phyloP scores from a whole-genome alignment of 163 green algal genomes.

The Trebouxiophyceae sp. region DNA sequence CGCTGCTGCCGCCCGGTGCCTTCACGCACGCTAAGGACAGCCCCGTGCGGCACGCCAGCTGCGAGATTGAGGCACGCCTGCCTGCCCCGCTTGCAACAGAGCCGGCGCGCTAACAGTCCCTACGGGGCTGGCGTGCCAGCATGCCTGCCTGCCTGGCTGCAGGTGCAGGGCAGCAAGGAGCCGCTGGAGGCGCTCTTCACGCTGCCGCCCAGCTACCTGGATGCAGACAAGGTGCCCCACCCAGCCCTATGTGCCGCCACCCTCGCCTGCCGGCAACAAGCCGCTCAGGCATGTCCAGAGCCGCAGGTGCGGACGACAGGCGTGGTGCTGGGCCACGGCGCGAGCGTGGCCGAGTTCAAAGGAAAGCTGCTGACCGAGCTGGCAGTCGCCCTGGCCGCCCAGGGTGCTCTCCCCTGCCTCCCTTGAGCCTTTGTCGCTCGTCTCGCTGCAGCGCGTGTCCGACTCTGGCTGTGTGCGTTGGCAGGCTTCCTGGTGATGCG shows the following conservation, averaged over 20 bases:
- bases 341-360: conserved; percentile 38
- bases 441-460: too few species aligned
- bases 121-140: neutral
- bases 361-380: conserved; percentile 44
- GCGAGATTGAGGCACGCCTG: conserved; percentile 45
- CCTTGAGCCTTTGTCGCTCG: too few species aligned
- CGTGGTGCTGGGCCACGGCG: conserved; percentile 45
- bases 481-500: conserved; percentile 43
- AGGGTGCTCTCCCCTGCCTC: conserved; percentile 19
- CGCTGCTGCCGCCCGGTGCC: conserved; percentile 29
- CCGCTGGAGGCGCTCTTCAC: conserved; percentile 29
- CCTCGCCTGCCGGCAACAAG: neutral
- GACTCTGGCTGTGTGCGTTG: neutral
- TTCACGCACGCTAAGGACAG: conserved; percentile 25
- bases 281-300: neutral
- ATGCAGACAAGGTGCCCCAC: conserved; percentile 19
- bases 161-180: conserved; percentile 28
- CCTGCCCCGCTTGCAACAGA: too few species aligned
- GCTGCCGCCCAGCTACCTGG: conserved; percentile 28
- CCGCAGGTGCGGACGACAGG: conserved; percentile 31
- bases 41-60: conserved; percentile 33
- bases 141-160: neutral
- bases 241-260: neutral
- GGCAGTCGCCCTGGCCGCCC: conserved; percentile 30
- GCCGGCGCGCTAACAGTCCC: neutral